phyloP scores from a whole-genome alignment of 1,284 basidiomycete genomes.

The Ustilago trichophora region DNA sequence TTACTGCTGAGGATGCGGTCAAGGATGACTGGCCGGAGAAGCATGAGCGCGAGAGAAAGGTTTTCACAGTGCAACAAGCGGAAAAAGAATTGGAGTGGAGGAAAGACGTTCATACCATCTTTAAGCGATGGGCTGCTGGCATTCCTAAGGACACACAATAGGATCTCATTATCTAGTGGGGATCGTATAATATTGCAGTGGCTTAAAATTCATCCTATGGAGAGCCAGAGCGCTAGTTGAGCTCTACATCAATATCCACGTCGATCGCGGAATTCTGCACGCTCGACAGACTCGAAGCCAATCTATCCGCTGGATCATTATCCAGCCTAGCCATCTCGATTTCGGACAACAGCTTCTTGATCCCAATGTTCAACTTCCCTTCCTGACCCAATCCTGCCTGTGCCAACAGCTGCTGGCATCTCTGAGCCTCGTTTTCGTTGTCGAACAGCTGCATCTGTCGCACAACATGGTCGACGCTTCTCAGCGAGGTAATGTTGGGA shows the following conservation, averaged over 20 bases:
- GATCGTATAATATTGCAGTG: too few species aligned
- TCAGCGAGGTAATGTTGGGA: conserved; percentile 80
- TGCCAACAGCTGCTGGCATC: conserved; percentile 76
- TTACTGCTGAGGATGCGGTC: conserved; percentile 4
- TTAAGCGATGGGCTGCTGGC: conserved; percentile 15
- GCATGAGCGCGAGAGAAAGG: conserved; percentile 45
- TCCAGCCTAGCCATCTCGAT: conserved; percentile 96
- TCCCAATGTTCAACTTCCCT: conserved; percentile 78
- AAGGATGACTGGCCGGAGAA: conserved; percentile 52
- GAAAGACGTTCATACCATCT: conserved; percentile 39
- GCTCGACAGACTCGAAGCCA: conserved; percentile 63
- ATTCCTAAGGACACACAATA: conserved; percentile 4
- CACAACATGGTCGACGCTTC: conserved; percentile 79
- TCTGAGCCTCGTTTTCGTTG: conserved; percentile 71
- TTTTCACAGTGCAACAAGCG: conserved; percentile 44
- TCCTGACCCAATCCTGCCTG: conserved; percentile 78
- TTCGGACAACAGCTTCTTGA: conserved; percentile 86
- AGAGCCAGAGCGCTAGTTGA: too few species aligned
- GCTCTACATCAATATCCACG: conserved; percentile 46
- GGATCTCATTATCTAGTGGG: too few species aligned
- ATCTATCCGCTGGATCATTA: conserved; percentile 67
- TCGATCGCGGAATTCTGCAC: conserved; percentile 38
- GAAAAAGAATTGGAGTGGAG: conserved; percentile 47
- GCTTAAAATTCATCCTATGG: too few species aligned
- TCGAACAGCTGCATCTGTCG: conserved; percentile 84